Conservation (phyloP, 768 basidiomycete species). For the Lentinus brumalis region DNA sequence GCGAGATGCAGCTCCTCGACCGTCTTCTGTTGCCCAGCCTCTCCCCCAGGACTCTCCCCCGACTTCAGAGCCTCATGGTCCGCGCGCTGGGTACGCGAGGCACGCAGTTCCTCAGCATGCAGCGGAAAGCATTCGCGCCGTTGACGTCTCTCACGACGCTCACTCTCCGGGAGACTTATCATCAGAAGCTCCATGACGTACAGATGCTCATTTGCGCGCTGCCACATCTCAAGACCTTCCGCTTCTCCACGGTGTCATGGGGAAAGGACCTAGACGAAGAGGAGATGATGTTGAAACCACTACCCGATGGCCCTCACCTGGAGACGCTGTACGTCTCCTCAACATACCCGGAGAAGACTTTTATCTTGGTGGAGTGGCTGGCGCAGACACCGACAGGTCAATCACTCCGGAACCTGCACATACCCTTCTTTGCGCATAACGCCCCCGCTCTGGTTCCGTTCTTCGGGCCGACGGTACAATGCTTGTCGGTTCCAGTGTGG, state of each 20-base stretch:
- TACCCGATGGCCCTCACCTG: not conserved
- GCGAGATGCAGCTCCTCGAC: constrained; percentile 2
- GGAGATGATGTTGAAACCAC: not conserved
- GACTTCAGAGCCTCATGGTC: constrained; percentile 7
- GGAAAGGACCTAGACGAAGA: not conserved
- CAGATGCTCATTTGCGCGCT: constrained; percentile 8
- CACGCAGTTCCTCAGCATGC: constrained; percentile 3
- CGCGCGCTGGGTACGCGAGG: constrained; percentile 7
- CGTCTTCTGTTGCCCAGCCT: constrained; percentile 4
- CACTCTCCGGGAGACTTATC: constrained; percentile 4
- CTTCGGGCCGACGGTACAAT: constrained; percentile 2
- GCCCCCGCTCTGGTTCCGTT: not conserved
- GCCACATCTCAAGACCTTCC: constrained; percentile 6
- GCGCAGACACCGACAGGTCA: constrained; percentile 4
- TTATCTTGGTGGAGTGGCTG: constrained; percentile 6
- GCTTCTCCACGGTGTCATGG: constrained; percentile 13
- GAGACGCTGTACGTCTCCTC: constrained; percentile 4
- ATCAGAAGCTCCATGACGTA: constrained; percentile 7
- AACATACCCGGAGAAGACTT: constrained; percentile 9
- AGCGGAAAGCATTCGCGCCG: not conserved
- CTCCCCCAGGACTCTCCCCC: constrained; percentile 1
- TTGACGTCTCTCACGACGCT: constrained; percentile 8
- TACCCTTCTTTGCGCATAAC: constrained; percentile 4
- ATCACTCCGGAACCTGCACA: not conserved
- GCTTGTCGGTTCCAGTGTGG: constrained; percentile 2